phyloP scores from a whole-genome alignment of 1,139 yeast genomes.

The Candida labiduridarum region DNA sequence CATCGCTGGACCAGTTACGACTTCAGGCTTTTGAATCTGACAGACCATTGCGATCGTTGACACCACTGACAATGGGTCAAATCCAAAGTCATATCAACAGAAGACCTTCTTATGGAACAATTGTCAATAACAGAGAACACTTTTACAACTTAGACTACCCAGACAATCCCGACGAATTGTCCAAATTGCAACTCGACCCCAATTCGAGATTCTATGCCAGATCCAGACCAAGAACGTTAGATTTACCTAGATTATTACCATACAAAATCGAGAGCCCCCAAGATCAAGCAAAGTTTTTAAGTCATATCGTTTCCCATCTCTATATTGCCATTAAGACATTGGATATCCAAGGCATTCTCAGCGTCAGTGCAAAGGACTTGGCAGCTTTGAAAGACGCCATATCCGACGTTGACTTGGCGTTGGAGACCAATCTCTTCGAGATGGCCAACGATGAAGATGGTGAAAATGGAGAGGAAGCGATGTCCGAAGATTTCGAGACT shows the following conservation, averaged over 20 bases:
- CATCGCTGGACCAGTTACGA: constrained; percentile 18
- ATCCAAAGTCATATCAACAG: constrained; percentile 21
- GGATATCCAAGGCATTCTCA: constrained; percentile 74
- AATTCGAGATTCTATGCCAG: constrained; percentile 61
- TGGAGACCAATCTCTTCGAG: constrained; percentile 55
- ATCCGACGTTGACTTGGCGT: constrained; percentile 53
- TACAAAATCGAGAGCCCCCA: constrained; percentile 69
- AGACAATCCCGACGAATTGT: constrained; percentile 44
- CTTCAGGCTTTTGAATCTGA: constrained; percentile 9
- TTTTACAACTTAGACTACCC: constrained; percentile 64
- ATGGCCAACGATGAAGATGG: constrained; percentile 38
- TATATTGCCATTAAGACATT: constrained; percentile 77
- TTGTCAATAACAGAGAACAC: constrained; percentile 41
- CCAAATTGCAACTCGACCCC: constrained; percentile 46
- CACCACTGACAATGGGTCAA: constrained; percentile 27
- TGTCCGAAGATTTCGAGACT: constrained; percentile 44
- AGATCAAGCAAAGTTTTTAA: constrained; percentile 74
- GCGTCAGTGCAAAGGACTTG: constrained; percentile 67
- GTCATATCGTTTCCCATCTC: constrained; percentile 77
- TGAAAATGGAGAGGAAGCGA: constrained; percentile 34
- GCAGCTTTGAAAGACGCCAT: constrained; percentile 40
- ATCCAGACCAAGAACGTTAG: constrained; percentile 51
- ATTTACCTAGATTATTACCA: constrained; percentile 69
- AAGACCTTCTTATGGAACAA: constrained; percentile 39
- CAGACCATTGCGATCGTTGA: constrained; percentile 23